Percentiles rank a stretch among this genome's conserved stretches.
Conservation (phyloP, 2,329 filamentous ascomycete species). For the Monilinia vaccinii-corymbosi region DNA sequence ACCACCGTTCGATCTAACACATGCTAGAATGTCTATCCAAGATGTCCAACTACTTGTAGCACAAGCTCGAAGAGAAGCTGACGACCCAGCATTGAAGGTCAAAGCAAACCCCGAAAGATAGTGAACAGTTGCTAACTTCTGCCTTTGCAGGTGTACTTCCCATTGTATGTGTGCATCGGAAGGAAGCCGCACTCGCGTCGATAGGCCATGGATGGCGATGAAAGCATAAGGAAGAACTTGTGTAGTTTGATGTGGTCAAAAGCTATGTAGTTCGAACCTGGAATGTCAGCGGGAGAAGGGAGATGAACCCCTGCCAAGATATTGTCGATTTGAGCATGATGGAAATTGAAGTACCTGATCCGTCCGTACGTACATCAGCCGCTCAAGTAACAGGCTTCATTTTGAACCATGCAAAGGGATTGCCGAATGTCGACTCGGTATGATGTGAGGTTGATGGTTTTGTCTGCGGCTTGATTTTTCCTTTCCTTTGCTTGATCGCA, state of each 20-base stretch:
- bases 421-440: background rate
- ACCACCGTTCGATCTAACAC: constrained; percentile 9
- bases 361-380: background rate
- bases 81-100: constrained; percentile 48
- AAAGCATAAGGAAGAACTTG: background rate
- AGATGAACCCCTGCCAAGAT: background rate
- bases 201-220: background rate
- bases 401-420: background rate
- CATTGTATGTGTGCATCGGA: constrained; percentile 55
- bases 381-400: background rate
- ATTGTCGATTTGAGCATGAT: background rate
- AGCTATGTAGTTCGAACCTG: background rate
- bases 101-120: background rate
- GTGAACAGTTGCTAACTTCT: constrained; percentile 5
- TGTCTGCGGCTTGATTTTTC: background rate
- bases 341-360: background rate
- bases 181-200: constrained; percentile 39
- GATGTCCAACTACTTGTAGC: constrained; percentile 49
- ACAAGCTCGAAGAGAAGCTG: constrained; percentile 45
- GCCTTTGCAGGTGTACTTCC: constrained; percentile 44
- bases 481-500: background rate
- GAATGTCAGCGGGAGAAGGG: background rate
- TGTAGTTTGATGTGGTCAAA: background rate
- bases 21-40: constrained; percentile 43
- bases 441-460: background rate